Conservation (phyloP, 2,329 filamentous ascomycete genomes). For the Penicillium expansum region DNA sequence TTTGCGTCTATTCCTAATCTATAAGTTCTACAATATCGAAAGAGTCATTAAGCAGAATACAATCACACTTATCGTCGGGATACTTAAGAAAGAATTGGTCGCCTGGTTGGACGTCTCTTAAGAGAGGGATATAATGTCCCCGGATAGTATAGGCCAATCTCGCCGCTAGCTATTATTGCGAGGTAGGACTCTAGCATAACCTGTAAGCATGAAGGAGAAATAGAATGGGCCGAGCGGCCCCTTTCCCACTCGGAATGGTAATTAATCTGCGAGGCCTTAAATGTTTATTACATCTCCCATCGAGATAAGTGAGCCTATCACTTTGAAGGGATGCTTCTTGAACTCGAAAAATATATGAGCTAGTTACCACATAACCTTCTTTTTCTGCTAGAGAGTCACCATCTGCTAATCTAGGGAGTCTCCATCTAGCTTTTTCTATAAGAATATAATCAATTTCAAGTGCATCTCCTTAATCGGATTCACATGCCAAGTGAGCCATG, state of each 20-base stretch:
- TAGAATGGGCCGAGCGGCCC: no score
- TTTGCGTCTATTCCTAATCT: slow-evolving; percentile 5
- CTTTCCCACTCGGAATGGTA: no score
- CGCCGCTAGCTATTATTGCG: no score
- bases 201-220: no score
- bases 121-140: no score
- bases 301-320: neutral
- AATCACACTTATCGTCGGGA: slow-evolving; percentile 3
- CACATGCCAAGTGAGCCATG: no score
- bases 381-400: neutral
- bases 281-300: neutral
- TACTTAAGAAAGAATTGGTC: slow-evolving; percentile 3
- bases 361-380: slow-evolving; percentile 6
- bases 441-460: slow-evolving; percentile 4
- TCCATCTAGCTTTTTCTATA: neutral
- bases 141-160: no score
- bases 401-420: neutral
- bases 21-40: neutral
- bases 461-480: no score
- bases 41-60: slow-evolving; percentile 3
- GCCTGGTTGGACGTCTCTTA: neutral
- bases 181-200: no score
- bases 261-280: neutral
- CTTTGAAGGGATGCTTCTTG: neutral
- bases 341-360: neutral